A percentile compares a stretch with the other conserved stretches of the same genome.
These are phyloP conservation scores for Cetradonia linearis DNA, from an alignment of 495 filamentous ascomycete genomes.

Conservation along the genomic window DNA sequence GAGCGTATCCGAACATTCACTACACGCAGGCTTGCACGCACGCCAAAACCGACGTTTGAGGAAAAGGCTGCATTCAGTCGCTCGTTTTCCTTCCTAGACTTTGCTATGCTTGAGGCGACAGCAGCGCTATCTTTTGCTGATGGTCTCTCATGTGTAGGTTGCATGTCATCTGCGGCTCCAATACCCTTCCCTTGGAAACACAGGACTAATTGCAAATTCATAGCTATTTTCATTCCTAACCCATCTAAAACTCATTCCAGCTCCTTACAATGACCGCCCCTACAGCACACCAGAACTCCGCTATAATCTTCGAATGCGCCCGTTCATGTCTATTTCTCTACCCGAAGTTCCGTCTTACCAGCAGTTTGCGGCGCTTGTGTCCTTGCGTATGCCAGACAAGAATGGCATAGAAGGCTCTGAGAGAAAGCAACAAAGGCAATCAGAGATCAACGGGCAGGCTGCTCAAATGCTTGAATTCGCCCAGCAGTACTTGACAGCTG, in stretches of 20 bases:
- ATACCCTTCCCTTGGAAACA: not conserved
- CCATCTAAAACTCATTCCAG: constrained; percentile 48
- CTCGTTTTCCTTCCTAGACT: constrained; percentile 48
- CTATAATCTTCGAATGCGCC: constrained; percentile 86
- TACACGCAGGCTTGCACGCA: constrained; percentile 28
- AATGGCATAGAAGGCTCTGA: constrained; percentile 13
- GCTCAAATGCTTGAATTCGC: constrained; percentile 48
- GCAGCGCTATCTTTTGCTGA: constrained; percentile 62
- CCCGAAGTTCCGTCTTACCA: constrained; percentile 61
- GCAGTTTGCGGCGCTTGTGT: constrained; percentile 41
- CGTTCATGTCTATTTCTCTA: constrained; percentile 59
- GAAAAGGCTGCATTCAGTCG: constrained; percentile 37
- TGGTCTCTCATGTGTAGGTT: constrained; percentile 44
- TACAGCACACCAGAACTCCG: constrained; percentile 62
- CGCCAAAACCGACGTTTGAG: constrained; percentile 27
- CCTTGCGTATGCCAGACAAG: constrained; percentile 35
- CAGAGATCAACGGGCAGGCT: constrained; percentile 13
- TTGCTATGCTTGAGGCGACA: constrained; percentile 54
- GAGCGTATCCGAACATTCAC: constrained; percentile 62
- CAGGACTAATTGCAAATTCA: constrained; percentile 3
- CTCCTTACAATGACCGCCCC: constrained; percentile 45
- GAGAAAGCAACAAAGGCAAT: not conserved
- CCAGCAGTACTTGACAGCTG: constrained; percentile 45
- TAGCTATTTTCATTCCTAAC: constrained; percentile 57
- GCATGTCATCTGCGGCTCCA: not conserved